These are phyloP conservation scores for Paraconiothyrium sp. DNA, from an alignment of 2,329 filamentous ascomycete species.

Conservation along the genomic window DNA sequence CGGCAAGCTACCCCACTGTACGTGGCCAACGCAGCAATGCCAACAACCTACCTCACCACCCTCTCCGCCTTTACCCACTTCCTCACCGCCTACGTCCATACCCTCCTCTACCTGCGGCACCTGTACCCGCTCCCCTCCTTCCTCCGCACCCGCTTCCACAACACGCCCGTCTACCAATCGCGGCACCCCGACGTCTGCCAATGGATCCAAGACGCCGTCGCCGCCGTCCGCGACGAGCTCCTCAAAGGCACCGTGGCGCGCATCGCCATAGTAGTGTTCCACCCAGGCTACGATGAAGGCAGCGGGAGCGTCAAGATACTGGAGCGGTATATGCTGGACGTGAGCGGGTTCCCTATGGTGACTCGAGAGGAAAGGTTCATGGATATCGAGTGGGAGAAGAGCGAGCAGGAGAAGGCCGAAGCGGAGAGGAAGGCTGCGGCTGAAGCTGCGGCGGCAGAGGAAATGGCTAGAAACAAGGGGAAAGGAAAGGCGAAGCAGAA, in stretches of 20 bases:
- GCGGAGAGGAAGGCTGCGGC: slow-evolving; percentile 10
- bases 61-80: slow-evolving; percentile 79
- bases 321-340: slow-evolving; percentile 69
- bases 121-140: slow-evolving; percentile 84
- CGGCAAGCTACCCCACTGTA: background rate
- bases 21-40: slow-evolving; percentile 27
- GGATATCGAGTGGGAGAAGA: slow-evolving; percentile 56
- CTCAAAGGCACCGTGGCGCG: slow-evolving; percentile 63
- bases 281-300: slow-evolving; percentile 39
- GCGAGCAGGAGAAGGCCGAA: slow-evolving; percentile 14
- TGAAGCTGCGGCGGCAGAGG: background rate
- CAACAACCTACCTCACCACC: slow-evolving; percentile 56
- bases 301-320: slow-evolving; percentile 58
- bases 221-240: slow-evolving; percentile 75
- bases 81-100: slow-evolving; percentile 83
- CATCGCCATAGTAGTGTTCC: slow-evolving; percentile 66
- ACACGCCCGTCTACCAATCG: slow-evolving; percentile 83
- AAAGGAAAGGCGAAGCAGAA: slow-evolving; percentile 18
- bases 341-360: slow-evolving; percentile 65
- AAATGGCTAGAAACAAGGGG: slow-evolving; percentile 16
- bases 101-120: slow-evolving; percentile 81
- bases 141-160: slow-evolving; percentile 80
- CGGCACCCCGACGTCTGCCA: slow-evolving; percentile 85
- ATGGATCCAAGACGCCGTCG: slow-evolving; percentile 84
- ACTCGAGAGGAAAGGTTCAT: slow-evolving; percentile 58